Percentiles rank a stretch among this genome's conserved stretches.
These are phyloP conservation scores for Trametes gibbosa DNA, from an alignment of 768 basidiomycete genomes.

Conservation along the genomic window DNA sequence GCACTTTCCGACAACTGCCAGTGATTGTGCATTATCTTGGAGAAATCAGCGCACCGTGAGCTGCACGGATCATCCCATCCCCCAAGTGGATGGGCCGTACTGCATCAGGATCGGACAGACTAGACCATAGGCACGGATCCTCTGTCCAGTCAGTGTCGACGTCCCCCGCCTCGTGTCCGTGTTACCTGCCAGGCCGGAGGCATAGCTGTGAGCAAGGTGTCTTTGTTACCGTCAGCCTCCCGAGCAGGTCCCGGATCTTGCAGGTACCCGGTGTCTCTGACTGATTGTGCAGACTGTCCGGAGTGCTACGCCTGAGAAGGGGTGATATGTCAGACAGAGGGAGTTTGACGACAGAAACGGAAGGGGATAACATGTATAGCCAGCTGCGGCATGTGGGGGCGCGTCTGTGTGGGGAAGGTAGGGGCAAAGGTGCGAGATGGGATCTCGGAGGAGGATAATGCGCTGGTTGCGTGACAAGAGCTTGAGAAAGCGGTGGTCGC, in stretches of 20 bases:
- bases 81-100: no score
- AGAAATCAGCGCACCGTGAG: no score
- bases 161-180: background rate
- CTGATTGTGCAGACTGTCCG: background rate
- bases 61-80: no score
- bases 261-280: background rate
- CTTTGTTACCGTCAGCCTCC: background rate
- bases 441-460: background rate
- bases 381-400: constrained; percentile 5
- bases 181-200: background rate
- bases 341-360: background rate
- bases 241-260: constrained; percentile 9
- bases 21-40: no score
- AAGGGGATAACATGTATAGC: background rate
- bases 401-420: constrained; percentile 13
- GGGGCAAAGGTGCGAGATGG: background rate
- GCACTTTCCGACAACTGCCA: no score
- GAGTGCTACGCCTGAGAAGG: constrained; percentile 1
- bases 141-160: background rate
- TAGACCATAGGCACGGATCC: no score
- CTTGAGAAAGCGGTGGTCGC: constrained; percentile 14
- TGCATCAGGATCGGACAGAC: no score
- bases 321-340: background rate
- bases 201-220: background rate
- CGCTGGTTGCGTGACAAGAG: constrained; percentile 3